Percentiles rank a stretch among this genome's conserved stretches.
Conservation (phyloP, 164 flowering plant genomes). For the Vitis amurensis region DNA sequence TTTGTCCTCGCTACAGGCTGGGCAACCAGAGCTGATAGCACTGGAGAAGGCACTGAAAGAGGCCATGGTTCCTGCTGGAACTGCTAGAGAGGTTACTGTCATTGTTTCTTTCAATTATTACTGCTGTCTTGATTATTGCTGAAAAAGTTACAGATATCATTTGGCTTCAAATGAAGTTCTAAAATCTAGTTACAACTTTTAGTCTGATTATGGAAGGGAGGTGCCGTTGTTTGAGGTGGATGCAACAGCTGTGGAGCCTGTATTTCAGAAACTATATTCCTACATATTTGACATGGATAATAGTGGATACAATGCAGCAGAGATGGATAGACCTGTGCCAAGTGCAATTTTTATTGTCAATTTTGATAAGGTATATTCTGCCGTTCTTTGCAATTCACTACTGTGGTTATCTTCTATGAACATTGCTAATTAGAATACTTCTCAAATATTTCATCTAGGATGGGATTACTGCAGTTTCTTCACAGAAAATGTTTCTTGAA, state of each 20-base stretch:
- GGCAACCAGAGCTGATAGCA: constrained; percentile 85
- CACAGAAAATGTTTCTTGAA: not conserved
- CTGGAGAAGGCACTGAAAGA: constrained; percentile 85
- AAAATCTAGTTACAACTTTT: constrained; percentile 7
- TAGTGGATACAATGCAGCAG: constrained; percentile 36
- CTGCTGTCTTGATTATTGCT: constrained; percentile 1
- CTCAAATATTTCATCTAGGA: too few relatives aligned
- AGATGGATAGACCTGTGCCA: constrained; percentile 68
- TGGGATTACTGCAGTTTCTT: too few relatives aligned
- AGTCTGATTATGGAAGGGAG: constrained; percentile 90
- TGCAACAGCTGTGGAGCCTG: constrained; percentile 75
- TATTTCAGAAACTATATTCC: constrained; percentile 77
- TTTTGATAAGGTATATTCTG: constrained; percentile 80
- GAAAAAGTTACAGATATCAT: constrained; percentile 1
- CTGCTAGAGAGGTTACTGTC: constrained; percentile 77
- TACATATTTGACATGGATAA: constrained; percentile 69
- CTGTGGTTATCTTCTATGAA: not conserved
- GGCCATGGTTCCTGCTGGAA: constrained; percentile 84
- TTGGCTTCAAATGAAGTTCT: constrained; percentile 2
- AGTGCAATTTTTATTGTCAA: constrained; percentile 87
- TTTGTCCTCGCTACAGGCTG: constrained; percentile 44
- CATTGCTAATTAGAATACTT: too few relatives aligned
- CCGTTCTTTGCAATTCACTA: not conserved
- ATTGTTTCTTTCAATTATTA: not conserved
- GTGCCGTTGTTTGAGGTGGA: constrained; percentile 90